Conservation (phyloP, 148 eudicot species). For the Chenopodium berlandieri region DNA sequence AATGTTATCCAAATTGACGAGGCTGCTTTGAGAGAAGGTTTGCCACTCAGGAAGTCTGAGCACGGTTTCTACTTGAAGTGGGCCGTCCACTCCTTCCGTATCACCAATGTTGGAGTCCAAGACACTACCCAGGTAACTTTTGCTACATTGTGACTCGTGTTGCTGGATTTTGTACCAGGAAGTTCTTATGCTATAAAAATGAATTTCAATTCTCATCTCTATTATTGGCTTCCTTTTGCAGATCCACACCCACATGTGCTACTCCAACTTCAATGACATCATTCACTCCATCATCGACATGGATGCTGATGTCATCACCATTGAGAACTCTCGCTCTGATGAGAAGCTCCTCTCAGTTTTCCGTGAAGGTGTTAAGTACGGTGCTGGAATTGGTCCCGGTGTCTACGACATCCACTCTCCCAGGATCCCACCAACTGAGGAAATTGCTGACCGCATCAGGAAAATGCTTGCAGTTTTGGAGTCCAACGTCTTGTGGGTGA, state of each 20-base stretch:
- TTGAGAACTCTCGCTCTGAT: conserved; percentile 96
- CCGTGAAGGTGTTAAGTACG: conserved; percentile 96
- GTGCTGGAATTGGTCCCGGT: conserved; percentile 97
- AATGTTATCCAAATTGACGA: conserved; percentile 94
- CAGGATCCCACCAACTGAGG: conserved; percentile 88
- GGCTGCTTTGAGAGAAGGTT: conserved; percentile 94
- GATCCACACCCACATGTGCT: conserved; percentile 99
- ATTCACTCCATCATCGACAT: conserved; percentile 97
- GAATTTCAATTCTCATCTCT: neutral
- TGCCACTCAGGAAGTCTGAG: conserved; percentile 93
- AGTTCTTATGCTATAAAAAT: neutral
- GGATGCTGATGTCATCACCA: conserved; percentile 98
- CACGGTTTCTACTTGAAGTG: conserved; percentile 88
- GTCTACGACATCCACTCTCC: conserved; percentile 97
- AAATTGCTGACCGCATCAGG: conserved; percentile 82
- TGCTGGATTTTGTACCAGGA: neutral
- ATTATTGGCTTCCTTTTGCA: conserved; percentile 21
- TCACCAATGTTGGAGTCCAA: conserved; percentile 80
- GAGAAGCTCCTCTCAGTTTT: conserved; percentile 96
- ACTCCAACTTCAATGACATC: conserved; percentile 95
- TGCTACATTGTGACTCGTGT: neutral
- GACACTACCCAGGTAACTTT: conserved; percentile 77
- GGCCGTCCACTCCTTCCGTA: conserved; percentile 98
- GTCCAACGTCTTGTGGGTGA: conserved; percentile 92
- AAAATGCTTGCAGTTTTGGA: conserved; percentile 96